Evolutionary conservation across 257 asterid species (phyloP).

Genomic region (Striga asiatica): DNA sequence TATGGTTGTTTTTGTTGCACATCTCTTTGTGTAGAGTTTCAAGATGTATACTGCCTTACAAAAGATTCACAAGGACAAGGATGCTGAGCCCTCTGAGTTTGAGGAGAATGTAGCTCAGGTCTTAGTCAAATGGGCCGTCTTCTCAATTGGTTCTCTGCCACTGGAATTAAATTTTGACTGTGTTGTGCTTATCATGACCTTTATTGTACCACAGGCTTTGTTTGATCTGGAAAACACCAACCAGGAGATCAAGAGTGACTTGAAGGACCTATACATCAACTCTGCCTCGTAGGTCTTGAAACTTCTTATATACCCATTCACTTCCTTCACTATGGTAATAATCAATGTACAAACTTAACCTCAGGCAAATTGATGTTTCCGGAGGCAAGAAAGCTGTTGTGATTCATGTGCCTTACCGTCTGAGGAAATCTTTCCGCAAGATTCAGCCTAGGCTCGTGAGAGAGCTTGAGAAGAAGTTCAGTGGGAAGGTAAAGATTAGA

Average conservation of each 20-base stretch:
- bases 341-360: background rate
- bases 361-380: constrained; percentile 70
- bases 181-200: background rate
- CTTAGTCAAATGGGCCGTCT: background rate
- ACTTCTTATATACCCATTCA: too few species aligned
- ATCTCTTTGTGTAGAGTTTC: constrained; percentile 6
- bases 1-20: too few species aligned
- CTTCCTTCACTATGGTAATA: background rate
- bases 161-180: background rate
- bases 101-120: constrained; percentile 60
- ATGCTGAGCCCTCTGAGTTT: constrained; percentile 47
- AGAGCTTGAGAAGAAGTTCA: constrained; percentile 94
- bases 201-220: constrained; percentile 27
- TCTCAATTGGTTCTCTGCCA: background rate
- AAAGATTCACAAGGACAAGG: constrained; percentile 57
- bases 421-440: constrained; percentile 87
- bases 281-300: constrained; percentile 43
- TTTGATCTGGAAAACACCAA: constrained; percentile 46
- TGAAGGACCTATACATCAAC: constrained; percentile 51
- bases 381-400: constrained; percentile 84
- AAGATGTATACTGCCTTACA: constrained; percentile 45
- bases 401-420: constrained; percentile 72
- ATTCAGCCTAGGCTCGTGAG: constrained; percentile 78
- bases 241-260: constrained; percentile 44
- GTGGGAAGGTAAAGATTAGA: constrained; percentile 70